Evolutionary conservation across 148 eudicot genomes (phyloP), one percentile per base, ranked within the genome.

Genomic region (Heliamphora exappendiculata): DNA sequence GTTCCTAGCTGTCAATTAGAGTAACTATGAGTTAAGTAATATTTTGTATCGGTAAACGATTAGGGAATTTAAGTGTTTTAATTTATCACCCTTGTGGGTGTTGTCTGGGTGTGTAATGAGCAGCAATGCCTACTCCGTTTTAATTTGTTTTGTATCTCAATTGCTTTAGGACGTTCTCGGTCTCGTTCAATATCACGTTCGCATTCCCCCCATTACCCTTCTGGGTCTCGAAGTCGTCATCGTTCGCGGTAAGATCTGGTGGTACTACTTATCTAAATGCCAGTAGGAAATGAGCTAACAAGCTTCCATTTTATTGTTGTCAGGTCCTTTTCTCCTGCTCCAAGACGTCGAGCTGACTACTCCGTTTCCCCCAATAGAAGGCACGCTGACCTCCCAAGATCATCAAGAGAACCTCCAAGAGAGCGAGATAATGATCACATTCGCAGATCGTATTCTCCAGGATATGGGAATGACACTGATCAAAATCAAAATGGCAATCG

Each of bases 271-370:
- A 8, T 54, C 14, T 51, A 33, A 53, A 60, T 42, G 64, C 33
- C 20, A 37, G 16, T 57, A n/a, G n/a, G 7, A 49, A 54, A 54
- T 3, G 17, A 60, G 17, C 51, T 26, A 64, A 36, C 72, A 44
- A 65, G 74, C 19, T 53, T 75, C 65, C 16, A 16, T 64, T 72
- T 47, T 17, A 17, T 34, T 79, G 42, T 45, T 70, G 17, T 63
- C 83, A 90, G 91, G 83, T 87, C 94, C 54, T 87, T 81, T 65
- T 85, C 91, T 53, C 81, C 85, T 36, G 85, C 94, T 58, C 90
- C 90, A 53, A 84, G 81, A 77, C 78, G 86, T 45, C 84, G 80
- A 47, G 80, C 62, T 54, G 88, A 85, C 76, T 78, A 78, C 73
- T 90, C 93, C 36, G 67, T 72, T 64, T 88, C 93, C 59, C 91